phyloP scores from a whole-genome alignment of 495 filamentous ascomycete species.

The Neurospora cerealis region DNA sequence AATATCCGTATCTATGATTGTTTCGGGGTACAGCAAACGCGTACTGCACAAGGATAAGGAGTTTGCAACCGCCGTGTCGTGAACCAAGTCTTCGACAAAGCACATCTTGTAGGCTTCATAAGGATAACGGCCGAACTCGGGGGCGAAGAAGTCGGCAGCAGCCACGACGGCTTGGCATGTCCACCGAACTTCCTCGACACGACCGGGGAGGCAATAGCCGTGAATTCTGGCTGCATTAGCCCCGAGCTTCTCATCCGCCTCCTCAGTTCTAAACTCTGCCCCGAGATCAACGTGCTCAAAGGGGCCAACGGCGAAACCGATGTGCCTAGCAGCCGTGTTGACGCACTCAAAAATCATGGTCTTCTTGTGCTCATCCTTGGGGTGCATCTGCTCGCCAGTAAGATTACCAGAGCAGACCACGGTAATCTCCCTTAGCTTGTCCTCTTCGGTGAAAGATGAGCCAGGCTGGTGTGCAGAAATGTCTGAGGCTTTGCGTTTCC shows the following conservation, averaged over 20 bases:
- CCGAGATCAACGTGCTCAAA: constrained; percentile 86
- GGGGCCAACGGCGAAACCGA: constrained; percentile 86
- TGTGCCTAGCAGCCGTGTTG: constrained; percentile 66
- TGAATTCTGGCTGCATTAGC: constrained; percentile 73
- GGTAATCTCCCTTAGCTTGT: constrained; percentile 74
- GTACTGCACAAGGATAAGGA: constrained; percentile 82
- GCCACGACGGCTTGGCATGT: constrained; percentile 50
- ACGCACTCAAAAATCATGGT: constrained; percentile 68
- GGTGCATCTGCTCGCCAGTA: constrained; percentile 68
- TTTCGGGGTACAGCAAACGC: constrained; percentile 69
- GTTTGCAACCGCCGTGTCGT: constrained; percentile 64
- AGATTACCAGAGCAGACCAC: constrained; percentile 86
- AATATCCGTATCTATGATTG: constrained; percentile 74
- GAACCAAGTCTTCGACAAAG: constrained; percentile 80
- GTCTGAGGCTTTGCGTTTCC: constrained; percentile 21
- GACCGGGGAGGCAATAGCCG: constrained; percentile 81
- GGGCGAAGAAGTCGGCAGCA: constrained; percentile 77
- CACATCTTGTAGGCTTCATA: constrained; percentile 82
- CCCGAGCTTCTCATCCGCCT: constrained; percentile 82
- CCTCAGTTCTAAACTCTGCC: constrained; percentile 74
- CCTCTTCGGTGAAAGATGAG: constrained; percentile 47
- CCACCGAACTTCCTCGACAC: constrained; percentile 68
- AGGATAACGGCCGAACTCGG: constrained; percentile 76
- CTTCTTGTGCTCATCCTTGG: constrained; percentile 65
- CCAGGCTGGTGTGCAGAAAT: background rate